A percentile compares a stretch with the other conserved stretches of the same genome.
These are phyloP conservation scores for Mycogone perniciosa DNA, from an alignment of 2,329 filamentous ascomycete genomes.

Conservation along the genomic window DNA sequence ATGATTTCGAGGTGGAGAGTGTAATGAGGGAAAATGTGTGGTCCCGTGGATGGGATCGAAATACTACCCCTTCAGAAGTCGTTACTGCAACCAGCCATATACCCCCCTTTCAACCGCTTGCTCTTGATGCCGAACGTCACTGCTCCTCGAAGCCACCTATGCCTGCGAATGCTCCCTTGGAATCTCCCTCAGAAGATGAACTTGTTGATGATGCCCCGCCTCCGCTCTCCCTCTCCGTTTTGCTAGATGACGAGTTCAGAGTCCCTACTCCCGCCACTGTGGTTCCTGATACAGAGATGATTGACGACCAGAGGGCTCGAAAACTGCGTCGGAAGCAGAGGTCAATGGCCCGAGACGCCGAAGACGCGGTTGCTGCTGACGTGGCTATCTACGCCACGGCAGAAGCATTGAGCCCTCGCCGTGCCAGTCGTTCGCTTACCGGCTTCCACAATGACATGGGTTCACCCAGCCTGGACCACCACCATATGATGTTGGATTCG, in stretches of 20 bases:
- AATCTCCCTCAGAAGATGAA: constrained; percentile 8
- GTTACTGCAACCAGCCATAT: constrained; percentile 8
- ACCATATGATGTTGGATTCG: constrained; percentile 21
- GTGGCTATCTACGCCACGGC: constrained; percentile 49
- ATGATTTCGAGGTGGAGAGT: constrained; percentile 4
- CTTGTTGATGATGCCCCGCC: constrained; percentile 10
- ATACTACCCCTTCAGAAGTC: constrained; percentile 8
- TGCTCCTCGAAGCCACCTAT: constrained; percentile 2
- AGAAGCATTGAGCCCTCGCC: constrained; percentile 38
- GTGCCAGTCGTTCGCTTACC: constrained; percentile 25
- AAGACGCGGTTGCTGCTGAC: constrained; percentile 48
- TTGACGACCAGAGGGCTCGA: constrained; percentile 34
- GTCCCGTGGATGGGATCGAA: constrained; percentile 11
- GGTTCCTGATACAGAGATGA: constrained; percentile 36
- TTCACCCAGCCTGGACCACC: constrained; percentile 22
- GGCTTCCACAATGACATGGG: constrained; percentile 20
- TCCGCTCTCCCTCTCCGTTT: constrained; percentile 12
- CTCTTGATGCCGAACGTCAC: constrained; percentile 10
- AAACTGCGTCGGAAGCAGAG: constrained; percentile 41
- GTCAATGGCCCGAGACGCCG: constrained; percentile 39
- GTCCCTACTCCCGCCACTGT: constrained; percentile 42
- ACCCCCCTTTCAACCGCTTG: constrained; percentile 7
- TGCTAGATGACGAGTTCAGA: constrained; percentile 16
- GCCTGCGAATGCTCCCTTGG: background rate
- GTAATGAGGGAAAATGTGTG: constrained; percentile 6